Percentiles rank a stretch among this genome's conserved stretches.
Conservation (phyloP, 306 rosid genomes). For the Glycine tomentella region DNA sequence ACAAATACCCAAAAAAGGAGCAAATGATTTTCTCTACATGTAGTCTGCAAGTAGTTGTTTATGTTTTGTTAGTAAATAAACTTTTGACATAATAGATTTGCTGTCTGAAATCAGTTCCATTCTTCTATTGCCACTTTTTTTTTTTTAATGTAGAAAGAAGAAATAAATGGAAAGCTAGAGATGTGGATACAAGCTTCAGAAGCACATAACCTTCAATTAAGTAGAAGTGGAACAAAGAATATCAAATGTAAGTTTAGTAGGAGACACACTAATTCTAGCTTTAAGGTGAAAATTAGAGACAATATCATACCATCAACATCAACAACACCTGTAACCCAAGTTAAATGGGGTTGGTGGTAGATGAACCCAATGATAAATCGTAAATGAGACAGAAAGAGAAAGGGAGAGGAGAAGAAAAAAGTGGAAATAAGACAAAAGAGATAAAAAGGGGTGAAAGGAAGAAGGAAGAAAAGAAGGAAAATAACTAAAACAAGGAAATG, state of each 20-base stretch:
- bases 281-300: neutral
- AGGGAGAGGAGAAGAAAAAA: too few species aligned
- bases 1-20: neutral
- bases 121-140: conserved; percentile 14
- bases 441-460: too few species aligned
- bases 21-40: neutral
- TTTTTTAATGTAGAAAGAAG: neutral
- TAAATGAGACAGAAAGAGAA: too few species aligned
- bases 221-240: neutral
- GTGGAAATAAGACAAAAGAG: too few species aligned
- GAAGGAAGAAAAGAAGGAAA: too few species aligned
- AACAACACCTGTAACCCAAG: too few species aligned
- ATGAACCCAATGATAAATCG: too few species aligned
- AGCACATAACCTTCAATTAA: neutral
- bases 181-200: neutral
- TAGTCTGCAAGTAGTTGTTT: neutral
- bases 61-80: conserved; percentile 4
- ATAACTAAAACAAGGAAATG: too few species aligned
- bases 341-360: too few species aligned
- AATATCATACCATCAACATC: neutral
- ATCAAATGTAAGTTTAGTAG: neutral
- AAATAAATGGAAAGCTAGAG: neutral
- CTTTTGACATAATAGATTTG: neutral
- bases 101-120: conserved; percentile 2
- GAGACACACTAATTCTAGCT: neutral